Evolutionary conservation across 148 eudicot genomes (phyloP), one percentile per base, ranked within the genome.

Genomic region (Linanthus parryae): DNA sequence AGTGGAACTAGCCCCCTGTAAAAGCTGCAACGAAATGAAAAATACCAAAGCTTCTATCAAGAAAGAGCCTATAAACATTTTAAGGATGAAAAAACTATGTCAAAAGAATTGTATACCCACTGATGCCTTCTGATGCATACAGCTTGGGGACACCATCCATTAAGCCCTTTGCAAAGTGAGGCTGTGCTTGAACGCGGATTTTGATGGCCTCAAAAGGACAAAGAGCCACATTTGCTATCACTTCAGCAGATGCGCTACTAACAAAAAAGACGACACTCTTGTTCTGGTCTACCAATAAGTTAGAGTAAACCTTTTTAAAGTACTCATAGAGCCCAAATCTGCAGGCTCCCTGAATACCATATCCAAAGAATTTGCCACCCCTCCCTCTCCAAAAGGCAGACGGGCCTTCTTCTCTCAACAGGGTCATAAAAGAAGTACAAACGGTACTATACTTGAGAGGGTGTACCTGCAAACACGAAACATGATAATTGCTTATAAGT

Each of bases 1-100:
- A 92, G 88, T 44, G 99, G 96, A 78, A 84, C 40, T 28, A 87
- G 75, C 42, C 96, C 99, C 67, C 52, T 81, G 81, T 92, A 92
- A 62, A 92, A 81, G 36, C 96, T 84, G 99, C 80, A 80, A 68
- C 20, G 54, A 69, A 23, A 15, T 44, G 23, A 28, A 34, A 38
- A 24, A 9, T 18, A 46, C 1, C 31, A 63, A 22, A 46, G 19
- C 24, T 1, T 19, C 37, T 40, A 40, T 16, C 8, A 49, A 12
- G 38, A 24, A 3, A 39, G 37, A 31, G 37, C 3, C 34, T 28
- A 28, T 29, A 26, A 36, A 19, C 10, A 22, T 14, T 18, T 27
- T 4, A 56, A 20, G 33, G 27, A 4, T 19, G 3, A 35, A 10
- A 38, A 22, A 22, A 2, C 42, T 30, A 31, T 12, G 1, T n/a